phyloP scores from a whole-genome alignment of 2,329 filamentous ascomycete genomes.

The Hypoxylon sp. region DNA sequence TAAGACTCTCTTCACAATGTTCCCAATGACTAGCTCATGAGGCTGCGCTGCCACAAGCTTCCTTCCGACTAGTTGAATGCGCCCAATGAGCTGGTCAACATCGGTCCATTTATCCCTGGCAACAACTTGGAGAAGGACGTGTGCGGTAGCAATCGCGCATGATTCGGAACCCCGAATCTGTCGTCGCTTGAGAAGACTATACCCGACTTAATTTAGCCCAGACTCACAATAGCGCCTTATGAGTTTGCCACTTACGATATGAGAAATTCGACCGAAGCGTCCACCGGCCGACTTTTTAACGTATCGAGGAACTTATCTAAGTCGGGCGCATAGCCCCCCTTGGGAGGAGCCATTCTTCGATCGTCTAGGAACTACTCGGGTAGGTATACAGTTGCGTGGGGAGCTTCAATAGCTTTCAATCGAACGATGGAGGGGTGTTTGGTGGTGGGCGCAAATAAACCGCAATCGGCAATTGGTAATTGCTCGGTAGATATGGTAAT shows the following conservation, averaged over 20 bases:
- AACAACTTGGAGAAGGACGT: constrained; percentile 89
- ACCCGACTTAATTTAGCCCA: constrained; percentile 16
- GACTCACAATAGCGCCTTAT: constrained; percentile 40
- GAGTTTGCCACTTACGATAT: constrained; percentile 74
- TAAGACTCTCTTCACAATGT: constrained; percentile 91
- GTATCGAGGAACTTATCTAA: constrained; percentile 84
- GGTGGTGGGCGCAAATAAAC: constrained; percentile 34
- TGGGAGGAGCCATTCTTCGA: constrained; percentile 69
- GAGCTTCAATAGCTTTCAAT: constrained; percentile 22
- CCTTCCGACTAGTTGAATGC: constrained; percentile 83
- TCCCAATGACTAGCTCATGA: constrained; percentile 91
- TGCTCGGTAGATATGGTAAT: neutral
- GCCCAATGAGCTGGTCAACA: constrained; percentile 82
- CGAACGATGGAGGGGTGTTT: constrained; percentile 11
- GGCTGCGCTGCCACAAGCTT: constrained; percentile 87
- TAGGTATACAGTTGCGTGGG: constrained; percentile 11
- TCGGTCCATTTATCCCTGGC: constrained; percentile 84
- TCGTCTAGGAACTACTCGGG: constrained; percentile 2
- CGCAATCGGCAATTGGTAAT: constrained; percentile 12
- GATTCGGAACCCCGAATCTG: constrained; percentile 90
- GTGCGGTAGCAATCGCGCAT: constrained; percentile 91
- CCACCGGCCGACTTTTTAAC: constrained; percentile 80
- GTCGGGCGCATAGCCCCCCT: constrained; percentile 75
- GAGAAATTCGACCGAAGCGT: constrained; percentile 86
- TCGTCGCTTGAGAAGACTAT: constrained; percentile 86